A percentile compares a stretch with the other conserved stretches of the same genome.
Conservation (phyloP, 352 stramenopile genomes). For the Globisporangium heterothallicum region DNA sequence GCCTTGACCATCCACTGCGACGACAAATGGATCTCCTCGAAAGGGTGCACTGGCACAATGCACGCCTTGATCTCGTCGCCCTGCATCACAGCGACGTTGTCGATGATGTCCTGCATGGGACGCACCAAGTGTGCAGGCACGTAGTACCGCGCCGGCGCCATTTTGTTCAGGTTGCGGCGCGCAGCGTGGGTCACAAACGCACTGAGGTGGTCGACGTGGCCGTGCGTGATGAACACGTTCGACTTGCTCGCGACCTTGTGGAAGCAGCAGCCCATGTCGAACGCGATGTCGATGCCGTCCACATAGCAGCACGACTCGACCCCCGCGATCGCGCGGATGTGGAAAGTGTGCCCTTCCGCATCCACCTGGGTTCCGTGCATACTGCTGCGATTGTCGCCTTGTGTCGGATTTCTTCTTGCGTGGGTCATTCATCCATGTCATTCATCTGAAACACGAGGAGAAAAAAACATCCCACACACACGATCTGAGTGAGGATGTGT, state of each 20-base stretch:
- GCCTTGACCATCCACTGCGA: conserved; percentile 54
- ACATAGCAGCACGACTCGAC: conserved; percentile 77
- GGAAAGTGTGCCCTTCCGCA: conserved; percentile 45
- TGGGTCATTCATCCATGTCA: no score
- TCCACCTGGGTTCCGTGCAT: conserved; percentile 16
- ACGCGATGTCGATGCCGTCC: conserved; percentile 65
- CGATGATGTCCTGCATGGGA: conserved; percentile 50
- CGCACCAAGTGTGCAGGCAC: conserved; percentile 43
- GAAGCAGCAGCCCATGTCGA: conserved; percentile 65
- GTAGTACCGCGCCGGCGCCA: conserved; percentile 67
- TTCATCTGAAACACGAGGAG: no score
- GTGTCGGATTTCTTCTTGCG: no score
- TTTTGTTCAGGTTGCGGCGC: conserved; percentile 40
- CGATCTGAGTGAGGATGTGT: no score
- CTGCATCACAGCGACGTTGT: conserved; percentile 55
- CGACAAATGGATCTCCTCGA: conserved; percentile 54
- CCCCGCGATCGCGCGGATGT: conserved; percentile 58
- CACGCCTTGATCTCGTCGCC: conserved; percentile 43
- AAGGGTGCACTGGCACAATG: conserved; percentile 43
- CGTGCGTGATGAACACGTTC: conserved; percentile 85
- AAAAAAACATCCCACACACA: no score
- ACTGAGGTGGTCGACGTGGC: conserved; percentile 80
- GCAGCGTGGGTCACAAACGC: conserved; percentile 57
- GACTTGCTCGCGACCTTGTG: conserved; percentile 45
- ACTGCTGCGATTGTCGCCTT: neutral